These are phyloP conservation scores for Alternaria conjuncta DNA, from an alignment of 2,329 filamentous ascomycete species.

Conservation along the genomic window DNA sequence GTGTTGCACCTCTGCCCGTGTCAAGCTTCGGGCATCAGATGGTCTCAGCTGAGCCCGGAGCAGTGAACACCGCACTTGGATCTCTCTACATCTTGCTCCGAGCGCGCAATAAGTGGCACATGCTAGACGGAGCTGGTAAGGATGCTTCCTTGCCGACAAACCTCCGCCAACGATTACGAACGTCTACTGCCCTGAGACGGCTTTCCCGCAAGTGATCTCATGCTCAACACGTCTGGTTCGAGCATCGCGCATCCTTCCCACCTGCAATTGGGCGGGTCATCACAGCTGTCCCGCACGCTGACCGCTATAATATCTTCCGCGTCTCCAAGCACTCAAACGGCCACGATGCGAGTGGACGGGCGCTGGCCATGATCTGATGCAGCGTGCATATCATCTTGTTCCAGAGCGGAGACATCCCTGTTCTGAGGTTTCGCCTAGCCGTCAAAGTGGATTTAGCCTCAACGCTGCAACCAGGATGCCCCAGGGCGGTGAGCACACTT, in stretches of 20 bases:
- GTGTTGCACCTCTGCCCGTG: slow-evolving; percentile 10
- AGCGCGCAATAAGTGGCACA: slow-evolving; percentile 9
- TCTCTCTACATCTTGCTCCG: slow-evolving; percentile 9
- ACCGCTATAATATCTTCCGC: slow-evolving; percentile 35
- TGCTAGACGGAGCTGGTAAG: slow-evolving; percentile 7
- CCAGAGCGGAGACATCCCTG: slow-evolving; percentile 35
- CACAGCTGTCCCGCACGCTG: slow-evolving; percentile 31
- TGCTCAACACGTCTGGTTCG: slow-evolving; percentile 13
- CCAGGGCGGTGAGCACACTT: slow-evolving; percentile 42
- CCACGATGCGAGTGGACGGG: slow-evolving; percentile 22
- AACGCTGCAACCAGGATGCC: slow-evolving; percentile 29
- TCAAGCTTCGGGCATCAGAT: slow-evolving; percentile 16
- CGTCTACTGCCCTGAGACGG: slow-evolving; percentile 13
- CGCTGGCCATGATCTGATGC: slow-evolving; percentile 39
- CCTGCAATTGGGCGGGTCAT: slow-evolving; percentile 23
- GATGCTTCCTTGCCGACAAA: slow-evolving; percentile 10
- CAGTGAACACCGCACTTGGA: slow-evolving; percentile 10
- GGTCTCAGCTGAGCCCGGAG: slow-evolving; percentile 15
- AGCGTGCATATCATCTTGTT: slow-evolving; percentile 42
- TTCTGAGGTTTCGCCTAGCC: slow-evolving; percentile 26
- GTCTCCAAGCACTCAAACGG: slow-evolving; percentile 26
- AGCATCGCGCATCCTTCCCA: slow-evolving; percentile 16
- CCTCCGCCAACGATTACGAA: slow-evolving; percentile 6
- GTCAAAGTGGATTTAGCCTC: slow-evolving; percentile 39
- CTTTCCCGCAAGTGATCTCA: slow-evolving; percentile 23